Percentiles rank a stretch among this genome's conserved stretches.
Conservation (phyloP, 106 monocot species). For the Dendrobium officinale region DNA sequence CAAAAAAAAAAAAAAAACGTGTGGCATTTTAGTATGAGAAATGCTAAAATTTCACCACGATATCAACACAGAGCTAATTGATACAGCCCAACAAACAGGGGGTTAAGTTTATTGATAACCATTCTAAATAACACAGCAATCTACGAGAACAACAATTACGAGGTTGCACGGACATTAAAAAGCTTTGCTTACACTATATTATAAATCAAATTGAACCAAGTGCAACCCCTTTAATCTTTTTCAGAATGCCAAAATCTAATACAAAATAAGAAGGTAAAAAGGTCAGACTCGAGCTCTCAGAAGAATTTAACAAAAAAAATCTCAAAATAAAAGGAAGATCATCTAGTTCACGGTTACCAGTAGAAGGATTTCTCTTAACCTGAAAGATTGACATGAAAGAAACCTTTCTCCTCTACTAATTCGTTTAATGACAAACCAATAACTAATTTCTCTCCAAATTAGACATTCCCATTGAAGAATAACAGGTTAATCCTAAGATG, state of each 20-base stretch:
- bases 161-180: background rate
- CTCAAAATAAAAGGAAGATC: background rate
- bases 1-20: no score
- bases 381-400: background rate
- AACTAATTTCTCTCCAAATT: background rate
- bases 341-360: background rate
- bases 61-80: no score
- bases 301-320: background rate
- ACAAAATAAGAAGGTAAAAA: background rate
- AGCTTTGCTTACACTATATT: background rate
- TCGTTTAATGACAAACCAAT: background rate
- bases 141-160: background rate
- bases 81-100: no score
- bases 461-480: background rate
- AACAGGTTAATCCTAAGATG: background rate
- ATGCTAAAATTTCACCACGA: no score
- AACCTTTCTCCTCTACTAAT: background rate
- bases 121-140: background rate
- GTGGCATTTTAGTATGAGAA: no score
- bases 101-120: background rate
- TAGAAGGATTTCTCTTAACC: background rate
- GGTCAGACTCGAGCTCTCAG: background rate
- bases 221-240: background rate
- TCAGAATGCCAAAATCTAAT: background rate
- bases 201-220: background rate